Percentiles rank a stretch among this genome's conserved stretches.
Conservation (phyloP, 192 early-diverging fungal genomes). For the Powellomyces hirtus region DNA sequence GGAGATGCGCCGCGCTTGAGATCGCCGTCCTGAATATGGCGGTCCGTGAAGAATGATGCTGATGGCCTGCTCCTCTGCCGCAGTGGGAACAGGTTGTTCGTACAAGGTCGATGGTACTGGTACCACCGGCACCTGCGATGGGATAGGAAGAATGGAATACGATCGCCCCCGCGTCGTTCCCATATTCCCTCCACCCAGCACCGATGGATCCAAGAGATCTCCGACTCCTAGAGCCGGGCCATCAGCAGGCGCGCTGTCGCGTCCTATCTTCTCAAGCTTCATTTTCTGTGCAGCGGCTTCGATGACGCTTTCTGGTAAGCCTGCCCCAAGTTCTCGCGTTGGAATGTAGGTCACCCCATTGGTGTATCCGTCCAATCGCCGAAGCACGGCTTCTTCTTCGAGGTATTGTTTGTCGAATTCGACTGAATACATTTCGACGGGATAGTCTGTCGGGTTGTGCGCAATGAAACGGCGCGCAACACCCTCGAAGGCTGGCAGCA, state of each 20-base stretch:
- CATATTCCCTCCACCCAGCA: not conserved
- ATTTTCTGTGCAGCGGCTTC: conserved; percentile 35
- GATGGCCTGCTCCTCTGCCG: not conserved
- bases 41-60: conserved; percentile 54
- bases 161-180: not conserved
- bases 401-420: conserved; percentile 57
- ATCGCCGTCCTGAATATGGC: conserved; percentile 51
- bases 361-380: conserved; percentile 36
- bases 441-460: conserved; percentile 47
- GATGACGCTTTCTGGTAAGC: conserved; percentile 37
- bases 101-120: no score
- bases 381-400: conserved; percentile 53
- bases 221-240: conserved; percentile 22
- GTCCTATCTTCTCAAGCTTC: conserved; percentile 14
- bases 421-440: conserved; percentile 51
- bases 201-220: conserved; percentile 37
- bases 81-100: not conserved
- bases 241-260: conserved; percentile 5
- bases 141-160: not conserved
- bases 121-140: not conserved
- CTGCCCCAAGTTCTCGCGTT: conserved; percentile 45
- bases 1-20: conserved; percentile 40
- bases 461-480: conserved; percentile 39
- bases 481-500: conserved; percentile 54
- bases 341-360: conserved; percentile 42